phyloP scores from a whole-genome alignment of 305 asterid genomes.

The Fraxinus sp. region DNA sequence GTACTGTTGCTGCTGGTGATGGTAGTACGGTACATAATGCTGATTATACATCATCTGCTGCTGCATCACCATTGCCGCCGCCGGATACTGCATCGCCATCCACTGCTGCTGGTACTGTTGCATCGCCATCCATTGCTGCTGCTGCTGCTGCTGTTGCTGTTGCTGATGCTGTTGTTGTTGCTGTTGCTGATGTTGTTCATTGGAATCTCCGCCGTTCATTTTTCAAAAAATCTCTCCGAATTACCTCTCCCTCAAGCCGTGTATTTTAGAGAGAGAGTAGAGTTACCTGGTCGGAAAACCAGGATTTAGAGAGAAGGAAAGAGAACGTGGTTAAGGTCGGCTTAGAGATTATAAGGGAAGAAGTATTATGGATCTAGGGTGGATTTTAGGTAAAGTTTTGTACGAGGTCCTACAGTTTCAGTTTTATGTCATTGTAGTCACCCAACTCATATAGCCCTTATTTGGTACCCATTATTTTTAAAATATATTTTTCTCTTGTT shows the following conservation, averaged over 20 bases:
- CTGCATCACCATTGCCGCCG: conserved; percentile 29
- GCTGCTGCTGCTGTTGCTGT: conserved; percentile 28
- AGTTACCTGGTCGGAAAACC: conserved; percentile 31
- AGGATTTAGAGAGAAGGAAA: conserved; percentile 29
- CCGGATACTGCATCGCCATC: conserved; percentile 44
- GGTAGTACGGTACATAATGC: conserved; percentile 79
- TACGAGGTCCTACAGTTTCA: background rate
- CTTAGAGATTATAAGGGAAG: conserved; percentile 15
- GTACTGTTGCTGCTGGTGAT: conserved; percentile 43
- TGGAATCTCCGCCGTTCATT: conserved; percentile 68
- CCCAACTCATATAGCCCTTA: background rate
- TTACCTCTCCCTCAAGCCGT: conserved; percentile 12
- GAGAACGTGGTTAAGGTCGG: conserved; percentile 21
- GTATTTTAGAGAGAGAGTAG: conserved; percentile 9
- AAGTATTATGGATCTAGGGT: conserved; percentile 36
- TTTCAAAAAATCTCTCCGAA: background rate
- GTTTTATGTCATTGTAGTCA: background rate
- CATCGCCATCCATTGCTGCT: conserved; percentile 46
- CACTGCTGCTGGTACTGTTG: conserved; percentile 44
- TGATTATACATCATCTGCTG: conserved; percentile 79
- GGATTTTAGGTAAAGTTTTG: background rate
- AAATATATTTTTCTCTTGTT: too few species aligned
- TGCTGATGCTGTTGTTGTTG: conserved; percentile 32
- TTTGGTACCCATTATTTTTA: too few species aligned
- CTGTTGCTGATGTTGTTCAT: conserved; percentile 46